Evolutionary conservation across 2,329 filamentous ascomycete genomes (phyloP).

Genomic region (Chalaropsis ovoidea): DNA sequence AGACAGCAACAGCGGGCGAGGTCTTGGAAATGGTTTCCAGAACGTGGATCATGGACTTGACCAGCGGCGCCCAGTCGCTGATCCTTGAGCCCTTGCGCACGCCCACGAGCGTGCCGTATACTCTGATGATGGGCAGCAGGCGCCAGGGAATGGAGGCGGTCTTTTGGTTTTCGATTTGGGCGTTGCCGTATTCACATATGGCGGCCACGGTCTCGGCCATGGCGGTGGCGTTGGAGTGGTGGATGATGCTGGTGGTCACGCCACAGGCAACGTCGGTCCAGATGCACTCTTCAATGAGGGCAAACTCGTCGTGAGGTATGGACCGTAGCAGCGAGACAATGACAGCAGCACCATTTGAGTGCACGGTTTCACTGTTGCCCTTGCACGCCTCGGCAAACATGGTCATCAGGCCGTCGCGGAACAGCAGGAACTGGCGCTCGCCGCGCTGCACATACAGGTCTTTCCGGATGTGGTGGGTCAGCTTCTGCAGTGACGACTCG

Average conservation of each 20-base stretch:
- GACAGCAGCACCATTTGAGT: conserved; percentile 49
- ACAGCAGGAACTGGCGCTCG: conserved; percentile 54
- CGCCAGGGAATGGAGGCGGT: conserved; percentile 24
- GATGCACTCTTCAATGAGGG: conserved; percentile 38
- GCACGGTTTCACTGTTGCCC: conserved; percentile 48
- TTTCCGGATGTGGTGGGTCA: conserved; percentile 61
- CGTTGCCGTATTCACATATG: conserved; percentile 43
- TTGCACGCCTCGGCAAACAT: conserved; percentile 78
- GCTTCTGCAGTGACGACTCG: conserved; percentile 57
- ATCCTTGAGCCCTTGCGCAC: conserved; percentile 75
- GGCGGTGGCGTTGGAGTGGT: conserved; percentile 65
- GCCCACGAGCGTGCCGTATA: conserved; percentile 61
- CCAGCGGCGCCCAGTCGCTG: conserved; percentile 56
- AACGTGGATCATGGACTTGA: conserved; percentile 46
- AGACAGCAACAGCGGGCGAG: conserved; percentile 30
- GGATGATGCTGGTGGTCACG: conserved; percentile 68
- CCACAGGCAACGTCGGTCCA: conserved; percentile 63
- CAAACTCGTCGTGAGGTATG: conserved; percentile 43
- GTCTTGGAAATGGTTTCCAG: conserved; percentile 41
- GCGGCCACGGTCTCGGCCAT: conserved; percentile 58
- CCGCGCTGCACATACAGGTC: conserved; percentile 51
- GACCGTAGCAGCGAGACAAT: conserved; percentile 43
- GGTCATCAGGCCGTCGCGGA: conserved; percentile 81
- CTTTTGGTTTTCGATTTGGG: conserved; percentile 32
- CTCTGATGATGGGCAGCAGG: conserved; percentile 40